These are phyloP conservation scores for Clarireedia paspali DNA, from an alignment of 2,329 filamentous ascomycete genomes.

Conservation along the genomic window DNA sequence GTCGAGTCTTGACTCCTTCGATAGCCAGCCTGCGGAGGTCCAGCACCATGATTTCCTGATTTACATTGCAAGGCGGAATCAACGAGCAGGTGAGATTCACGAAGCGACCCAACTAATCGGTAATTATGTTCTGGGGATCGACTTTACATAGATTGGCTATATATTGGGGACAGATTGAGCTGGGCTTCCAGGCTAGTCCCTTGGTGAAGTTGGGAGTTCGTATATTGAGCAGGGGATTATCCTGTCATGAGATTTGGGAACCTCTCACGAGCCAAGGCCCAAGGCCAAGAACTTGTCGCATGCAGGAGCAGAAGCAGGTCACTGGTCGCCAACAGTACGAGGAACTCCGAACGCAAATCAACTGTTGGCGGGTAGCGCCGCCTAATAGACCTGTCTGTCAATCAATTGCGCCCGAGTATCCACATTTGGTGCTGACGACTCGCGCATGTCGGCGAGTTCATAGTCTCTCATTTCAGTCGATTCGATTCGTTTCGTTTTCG, in stretches of 20 bases:
- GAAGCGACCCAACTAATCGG: conserved; percentile 6
- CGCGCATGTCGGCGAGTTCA: conserved; percentile 8
- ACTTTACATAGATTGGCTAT: conserved; percentile 2
- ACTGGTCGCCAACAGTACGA: no score
- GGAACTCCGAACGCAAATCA: neutral
- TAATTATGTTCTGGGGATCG: conserved; percentile 8
- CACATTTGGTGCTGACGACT: conserved; percentile 10
- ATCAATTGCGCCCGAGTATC: conserved; percentile 4
- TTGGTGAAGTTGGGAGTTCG: conserved; percentile 1
- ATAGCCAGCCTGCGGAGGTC: no score
- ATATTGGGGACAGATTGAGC: conserved; percentile 2
- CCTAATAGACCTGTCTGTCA: conserved; percentile 4
- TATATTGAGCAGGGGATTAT: conserved; percentile 6
- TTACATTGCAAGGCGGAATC: neutral
- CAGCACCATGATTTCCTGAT: no score
- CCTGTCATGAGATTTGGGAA: neutral
- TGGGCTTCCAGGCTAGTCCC: neutral
- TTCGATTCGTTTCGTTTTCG: neutral
- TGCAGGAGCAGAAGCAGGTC: no score
- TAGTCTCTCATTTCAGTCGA: neutral
- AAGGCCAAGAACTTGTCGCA: no score
- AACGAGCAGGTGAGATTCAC: neutral
- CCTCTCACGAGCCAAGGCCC: neutral
- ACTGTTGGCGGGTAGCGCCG: conserved; percentile 4
- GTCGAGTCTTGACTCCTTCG: no score